phyloP scores from a whole-genome alignment of 2,329 filamentous ascomycete species.

The Xylariaceae sp. region DNA sequence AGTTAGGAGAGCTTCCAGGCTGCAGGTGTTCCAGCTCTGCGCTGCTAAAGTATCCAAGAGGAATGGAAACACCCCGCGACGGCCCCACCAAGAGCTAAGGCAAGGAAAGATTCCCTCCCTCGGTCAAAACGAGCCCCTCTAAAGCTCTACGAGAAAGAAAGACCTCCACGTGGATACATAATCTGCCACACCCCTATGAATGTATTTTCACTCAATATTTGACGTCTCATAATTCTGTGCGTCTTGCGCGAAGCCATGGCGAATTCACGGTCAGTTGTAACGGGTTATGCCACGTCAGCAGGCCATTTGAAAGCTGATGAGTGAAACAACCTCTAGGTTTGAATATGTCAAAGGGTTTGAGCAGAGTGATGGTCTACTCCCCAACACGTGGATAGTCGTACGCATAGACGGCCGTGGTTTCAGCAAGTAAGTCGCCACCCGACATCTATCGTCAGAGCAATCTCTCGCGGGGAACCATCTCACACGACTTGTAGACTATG shows the following conservation, averaged over 20 bases:
- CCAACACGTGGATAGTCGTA: constrained; percentile 94
- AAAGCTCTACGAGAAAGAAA: background rate
- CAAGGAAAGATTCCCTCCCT: background rate
- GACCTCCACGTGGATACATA: background rate
- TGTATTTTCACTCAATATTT: background rate
- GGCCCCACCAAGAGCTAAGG: too few relatives aligned
- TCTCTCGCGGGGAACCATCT: background rate
- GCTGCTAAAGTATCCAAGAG: too few relatives aligned
- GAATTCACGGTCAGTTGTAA: constrained; percentile 49
- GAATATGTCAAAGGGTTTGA: constrained; percentile 94
- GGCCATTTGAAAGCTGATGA: constrained; percentile 10
- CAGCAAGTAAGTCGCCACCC: constrained; percentile 65
- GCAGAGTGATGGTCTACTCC: constrained; percentile 73
- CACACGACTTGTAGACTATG: constrained; percentile 60
- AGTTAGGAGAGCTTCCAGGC: too few relatives aligned
- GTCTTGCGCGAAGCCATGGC: constrained; percentile 40
- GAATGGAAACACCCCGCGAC: too few relatives aligned
- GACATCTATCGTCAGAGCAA: background rate
- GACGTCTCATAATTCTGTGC: background rate
- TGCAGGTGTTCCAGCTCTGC: background rate
- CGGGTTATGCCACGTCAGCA: background rate
- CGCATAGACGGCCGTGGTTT: constrained; percentile 93
- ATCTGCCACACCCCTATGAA: background rate
- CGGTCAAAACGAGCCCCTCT: background rate
- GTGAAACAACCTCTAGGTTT: constrained; percentile 56